These are phyloP conservation scores for Monosporascus cannonballus DNA, from an alignment of 2,329 filamentous ascomycete genomes.

Conservation along the genomic window DNA sequence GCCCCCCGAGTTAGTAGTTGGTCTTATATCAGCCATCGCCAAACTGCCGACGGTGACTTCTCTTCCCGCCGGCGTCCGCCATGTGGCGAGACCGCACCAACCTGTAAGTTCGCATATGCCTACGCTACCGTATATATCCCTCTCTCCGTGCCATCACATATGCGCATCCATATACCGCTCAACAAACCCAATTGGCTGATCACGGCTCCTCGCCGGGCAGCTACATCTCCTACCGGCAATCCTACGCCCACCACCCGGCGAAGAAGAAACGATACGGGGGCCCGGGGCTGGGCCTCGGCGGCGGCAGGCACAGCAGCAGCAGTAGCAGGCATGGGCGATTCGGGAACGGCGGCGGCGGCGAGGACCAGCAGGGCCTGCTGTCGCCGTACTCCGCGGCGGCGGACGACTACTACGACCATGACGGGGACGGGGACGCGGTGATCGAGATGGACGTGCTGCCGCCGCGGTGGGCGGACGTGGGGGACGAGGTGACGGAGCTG, in stretches of 20 bases:
- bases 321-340: slow-evolving; percentile 45
- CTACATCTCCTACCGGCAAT: slow-evolving; percentile 98
- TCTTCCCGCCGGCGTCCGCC: slow-evolving; percentile 46
- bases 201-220: slow-evolving; percentile 36
- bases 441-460: slow-evolving; percentile 98
- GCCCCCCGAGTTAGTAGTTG: background rate
- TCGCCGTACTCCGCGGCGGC: slow-evolving; percentile 45
- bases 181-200: background rate
- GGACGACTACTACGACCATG: slow-evolving; percentile 59
- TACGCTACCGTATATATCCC: slow-evolving; percentile 2
- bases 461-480: slow-evolving; percentile 90
- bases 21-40: slow-evolving; percentile 7
- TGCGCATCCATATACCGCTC: background rate
- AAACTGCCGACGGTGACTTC: slow-evolving; percentile 18
- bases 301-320: slow-evolving; percentile 40
- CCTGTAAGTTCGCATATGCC: slow-evolving; percentile 55
- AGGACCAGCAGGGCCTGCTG: slow-evolving; percentile 72
- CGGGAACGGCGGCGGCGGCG: slow-evolving; percentile 45
- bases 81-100: slow-evolving; percentile 99
- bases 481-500: slow-evolving; percentile 84
- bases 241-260: slow-evolving; percentile 88
- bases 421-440: slow-evolving; percentile 73
- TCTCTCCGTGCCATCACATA: slow-evolving; percentile 13
- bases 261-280: slow-evolving; percentile 70
- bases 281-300: slow-evolving; percentile 22